phyloP scores from a whole-genome alignment of 305 asterid species.

The Solanum chacoense region DNA sequence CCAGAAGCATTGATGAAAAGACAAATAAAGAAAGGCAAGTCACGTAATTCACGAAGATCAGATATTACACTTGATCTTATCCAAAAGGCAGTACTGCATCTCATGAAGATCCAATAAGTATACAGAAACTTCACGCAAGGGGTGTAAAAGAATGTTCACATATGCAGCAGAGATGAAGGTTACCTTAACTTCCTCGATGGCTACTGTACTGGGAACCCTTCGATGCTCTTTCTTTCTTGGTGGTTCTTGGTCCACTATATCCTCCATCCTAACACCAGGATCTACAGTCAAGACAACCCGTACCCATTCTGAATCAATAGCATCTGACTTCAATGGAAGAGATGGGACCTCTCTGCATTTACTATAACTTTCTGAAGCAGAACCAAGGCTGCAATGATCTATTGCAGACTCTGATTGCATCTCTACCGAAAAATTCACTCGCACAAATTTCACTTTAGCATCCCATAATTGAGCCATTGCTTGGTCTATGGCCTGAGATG shows the following conservation, averaged over 20 bases:
- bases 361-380: conserved; percentile 21
- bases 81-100: neutral
- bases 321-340: conserved; percentile 36
- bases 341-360: conserved; percentile 27
- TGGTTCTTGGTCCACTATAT: conserved; percentile 83
- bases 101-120: neutral
- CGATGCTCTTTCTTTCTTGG: conserved; percentile 94
- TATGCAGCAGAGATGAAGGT: conserved; percentile 6
- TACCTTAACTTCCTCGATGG: conserved; percentile 99
- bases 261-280: conserved; percentile 97
- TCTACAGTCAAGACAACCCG: conserved; percentile 86
- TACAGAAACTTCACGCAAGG: neutral
- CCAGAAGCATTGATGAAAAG: neutral
- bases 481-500: conserved; percentile 98
- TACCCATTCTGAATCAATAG: conserved; percentile 52
- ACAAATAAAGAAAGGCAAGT: neutral
- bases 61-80: neutral
- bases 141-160: neutral
- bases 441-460: conserved; percentile 87
- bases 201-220: conserved; percentile 98
- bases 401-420: conserved; percentile 25
- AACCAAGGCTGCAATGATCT: conserved; percentile 13
- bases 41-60: neutral
- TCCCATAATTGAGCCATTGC: conserved; percentile 96
- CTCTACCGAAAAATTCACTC: conserved; percentile 81